Base-by-base conservation (phyloP, 208 protist genomes). In the Leishmania braziliensis region DNA sequence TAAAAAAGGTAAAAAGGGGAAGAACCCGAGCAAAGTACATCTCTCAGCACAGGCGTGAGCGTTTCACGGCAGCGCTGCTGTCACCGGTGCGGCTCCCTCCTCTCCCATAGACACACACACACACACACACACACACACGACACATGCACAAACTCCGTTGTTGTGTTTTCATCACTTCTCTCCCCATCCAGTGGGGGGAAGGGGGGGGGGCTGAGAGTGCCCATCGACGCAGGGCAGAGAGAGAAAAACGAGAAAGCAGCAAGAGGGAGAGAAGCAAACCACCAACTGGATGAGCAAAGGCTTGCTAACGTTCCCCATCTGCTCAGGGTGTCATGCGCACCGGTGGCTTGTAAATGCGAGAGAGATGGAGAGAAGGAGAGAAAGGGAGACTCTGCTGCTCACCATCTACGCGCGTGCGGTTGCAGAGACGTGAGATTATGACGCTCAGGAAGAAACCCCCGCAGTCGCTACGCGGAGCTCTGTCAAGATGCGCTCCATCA, bases 401-500 rank as follows among this genome's bases (percentile, higher is more conserved):
- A 20, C 39, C 39, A 72, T 43, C 69, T 53, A 73, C 26, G 20
- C 1, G 69, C 46, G 8, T 46, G 12, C 46, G 69, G 2, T 73
- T 48, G 69, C 46, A 14, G 23, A 73, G 39, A 54, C 46, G 46
- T 53, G 69, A 73, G 14, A 62, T 43, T 29, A 58, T 12, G 72
- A 46, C 33, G 74, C 56, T 36, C 26, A 33, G 26, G 74, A 65
- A 50, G 53, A 65, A 10, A 68, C 74, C 54, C 3, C 50, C 9
- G 73, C 54, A 23, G 77, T 78, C 6, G 81, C 81, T 51, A 92
- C 84, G 29, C 76, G 70, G 18, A 92, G 78, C 74, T 89, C 85
- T 14, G 72, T 82, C 72, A 92, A 75, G 10, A 92, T 86, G 10
- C 79, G 74, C 54, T 66, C 65, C 80, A 90, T 71, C 53, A 86